Evolutionary conservation across 768 basidiomycete genomes (phyloP).

Genomic region (Tubosaeta brunneosetosa): DNA sequence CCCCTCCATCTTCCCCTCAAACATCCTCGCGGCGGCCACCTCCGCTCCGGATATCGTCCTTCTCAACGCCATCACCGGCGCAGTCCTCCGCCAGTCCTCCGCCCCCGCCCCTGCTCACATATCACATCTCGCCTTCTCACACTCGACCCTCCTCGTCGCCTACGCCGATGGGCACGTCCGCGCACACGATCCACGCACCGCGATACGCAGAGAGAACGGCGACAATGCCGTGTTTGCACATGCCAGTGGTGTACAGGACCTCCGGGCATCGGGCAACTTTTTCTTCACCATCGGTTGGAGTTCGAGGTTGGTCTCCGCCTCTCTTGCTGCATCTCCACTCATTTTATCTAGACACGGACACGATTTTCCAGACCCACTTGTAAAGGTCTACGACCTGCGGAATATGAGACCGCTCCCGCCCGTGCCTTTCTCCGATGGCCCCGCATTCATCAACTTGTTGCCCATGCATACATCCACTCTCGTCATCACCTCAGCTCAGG

Average conservation of each 20-base stretch:
- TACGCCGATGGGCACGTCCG: constrained; percentile 71
- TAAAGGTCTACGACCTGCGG: constrained; percentile 89
- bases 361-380: constrained; percentile 84
- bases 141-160: constrained; percentile 62
- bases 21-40: constrained; percentile 56
- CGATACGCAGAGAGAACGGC: constrained; percentile 41
- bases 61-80: constrained; percentile 72
- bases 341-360: constrained; percentile 64
- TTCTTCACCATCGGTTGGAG: constrained; percentile 86
- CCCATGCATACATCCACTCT: constrained; percentile 74
- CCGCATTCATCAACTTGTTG: constrained; percentile 77
- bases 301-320: constrained; percentile 51
- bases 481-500: constrained; percentile 72
- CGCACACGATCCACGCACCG: constrained; percentile 65
- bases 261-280: constrained; percentile 74
- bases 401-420: constrained; percentile 80
- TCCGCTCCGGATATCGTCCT: constrained; percentile 58
- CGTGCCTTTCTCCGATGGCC: constrained; percentile 80
- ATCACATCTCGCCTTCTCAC: constrained; percentile 62
- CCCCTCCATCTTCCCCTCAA: constrained; percentile 47
- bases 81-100: constrained; percentile 50
- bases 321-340: background rate
- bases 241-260: constrained; percentile 72
- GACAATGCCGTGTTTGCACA: constrained; percentile 66
- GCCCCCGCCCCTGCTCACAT: constrained; percentile 52